A percentile compares a stretch with the other conserved stretches of the same genome.
These are phyloP conservation scores for Obelidium mucronatum DNA, from an alignment of 192 early-diverging fungal species.

Conservation along the genomic window DNA sequence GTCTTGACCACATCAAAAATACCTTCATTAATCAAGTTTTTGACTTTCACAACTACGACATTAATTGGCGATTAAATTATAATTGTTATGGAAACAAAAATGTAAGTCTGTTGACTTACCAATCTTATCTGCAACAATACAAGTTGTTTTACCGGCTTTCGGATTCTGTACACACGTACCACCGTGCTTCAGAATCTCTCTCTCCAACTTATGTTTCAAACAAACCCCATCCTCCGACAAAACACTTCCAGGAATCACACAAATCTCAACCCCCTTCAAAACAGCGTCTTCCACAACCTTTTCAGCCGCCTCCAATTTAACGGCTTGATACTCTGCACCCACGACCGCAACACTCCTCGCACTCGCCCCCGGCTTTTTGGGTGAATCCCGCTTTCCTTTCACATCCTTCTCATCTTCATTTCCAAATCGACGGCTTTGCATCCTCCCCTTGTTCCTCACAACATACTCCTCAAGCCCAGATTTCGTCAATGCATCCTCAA, in stretches of 20 bases:
- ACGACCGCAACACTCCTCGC: conserved; percentile 29
- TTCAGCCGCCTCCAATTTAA: conserved; percentile 49
- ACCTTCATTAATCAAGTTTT: conserved; percentile 58
- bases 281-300: conserved; percentile 47
- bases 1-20: conserved; percentile 68
- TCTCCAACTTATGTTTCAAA: conserved; percentile 66
- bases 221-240: conserved; percentile 48
- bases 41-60: conserved; percentile 57
- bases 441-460: conserved; percentile 38
- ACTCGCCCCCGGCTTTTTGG: not conserved
- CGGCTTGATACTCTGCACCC: conserved; percentile 41
- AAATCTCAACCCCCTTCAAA: conserved; percentile 70
- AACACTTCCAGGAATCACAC: conserved; percentile 60
- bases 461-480: conserved; percentile 42
- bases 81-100: not conserved
- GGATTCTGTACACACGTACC: conserved; percentile 70
- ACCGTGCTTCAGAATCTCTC: conserved; percentile 65
- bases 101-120: conserved; percentile 35
- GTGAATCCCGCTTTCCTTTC: conserved; percentile 3
- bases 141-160: conserved; percentile 47
- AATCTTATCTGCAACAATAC: conserved; percentile 55
- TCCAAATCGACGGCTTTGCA: conserved; percentile 43
- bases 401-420: conserved; percentile 5
- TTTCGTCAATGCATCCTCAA: conserved; percentile 36
- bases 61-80: conserved; percentile 29